Base-by-base conservation (phyloP, 75 land plant genomes). In the Larix kaempferi region DNA sequence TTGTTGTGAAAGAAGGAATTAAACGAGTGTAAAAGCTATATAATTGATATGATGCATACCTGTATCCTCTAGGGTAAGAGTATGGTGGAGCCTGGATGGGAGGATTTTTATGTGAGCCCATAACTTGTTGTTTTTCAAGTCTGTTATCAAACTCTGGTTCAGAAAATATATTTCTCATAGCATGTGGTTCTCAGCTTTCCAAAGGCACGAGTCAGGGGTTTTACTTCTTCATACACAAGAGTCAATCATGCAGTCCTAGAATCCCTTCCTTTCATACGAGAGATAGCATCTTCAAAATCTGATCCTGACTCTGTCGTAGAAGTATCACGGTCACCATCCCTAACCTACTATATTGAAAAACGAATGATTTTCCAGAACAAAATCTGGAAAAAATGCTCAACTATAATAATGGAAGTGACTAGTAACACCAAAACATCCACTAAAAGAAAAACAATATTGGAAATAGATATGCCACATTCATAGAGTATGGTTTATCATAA, bases 201-300 rank as follows among this genome's bases (percentile, higher is more conserved):
- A 10, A 49, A 49, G 54, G 54, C 12, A 49, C 54, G 10, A 49
- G 54, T 49, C 54, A 49, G 54, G 10, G 54, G 54, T 49, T 49
- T 77, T 66, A 91, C 93, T 75, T 88, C 93, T 88, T 91, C 93
- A 85, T 79, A 82, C 56, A 92, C 89, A 29, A 89, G 84, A 37
- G 78, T 82, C 37, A 91, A 76, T 11, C 81, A 72, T 35, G 83
- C 61, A 80, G 78, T 44, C 27, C 65, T 71, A 73, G 71, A 52
- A 69, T 71, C 60, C 13, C 17, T 66, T 44, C 27, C 13, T 59
- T 79, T 78, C 14, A 54, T 17, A 56, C 84, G 83, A 74, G 89
- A 84, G 71, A 73, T 81, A 77, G 80, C 80, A 73, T 91, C 93
- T 81, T 93, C 93, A 62, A 79, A 65, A 82, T 93, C 91, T 56